phyloP scores from a whole-genome alignment of 257 asterid species.

The Thymus mandschuricus region DNA sequence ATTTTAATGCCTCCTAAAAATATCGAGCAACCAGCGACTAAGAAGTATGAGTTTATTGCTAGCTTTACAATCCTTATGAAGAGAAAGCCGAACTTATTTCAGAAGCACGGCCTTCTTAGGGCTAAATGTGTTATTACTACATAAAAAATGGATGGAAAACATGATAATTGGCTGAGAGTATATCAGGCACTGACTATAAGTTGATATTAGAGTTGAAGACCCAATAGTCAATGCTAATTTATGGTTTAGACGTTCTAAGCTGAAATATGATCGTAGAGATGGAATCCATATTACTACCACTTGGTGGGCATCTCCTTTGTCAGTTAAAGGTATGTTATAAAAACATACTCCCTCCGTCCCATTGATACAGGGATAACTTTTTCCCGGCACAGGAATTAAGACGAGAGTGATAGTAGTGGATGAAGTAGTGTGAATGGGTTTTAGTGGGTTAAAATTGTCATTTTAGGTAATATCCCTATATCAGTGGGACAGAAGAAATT shows the following conservation, averaged over 20 bases:
- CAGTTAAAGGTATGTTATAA: neutral
- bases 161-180: constrained; percentile 10
- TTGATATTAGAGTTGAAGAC: constrained; percentile 19
- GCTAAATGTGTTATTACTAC: neutral
- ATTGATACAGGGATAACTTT: no score
- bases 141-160: neutral
- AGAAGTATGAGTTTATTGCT: constrained; percentile 12
- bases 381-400: no score
- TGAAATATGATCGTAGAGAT: neutral
- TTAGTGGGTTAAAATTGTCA: no score
- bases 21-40: neutral
- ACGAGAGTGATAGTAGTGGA: no score
- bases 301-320: constrained; percentile 14
- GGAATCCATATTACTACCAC: neutral
- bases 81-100: neutral
- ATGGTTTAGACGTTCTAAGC: neutral
- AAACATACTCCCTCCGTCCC: no score
- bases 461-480: no score
- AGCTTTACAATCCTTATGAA: constrained; percentile 8
- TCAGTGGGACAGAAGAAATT: no score
- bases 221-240: neutral
- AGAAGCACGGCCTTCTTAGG: neutral
- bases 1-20: constrained; percentile 3
- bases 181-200: constrained; percentile 5
- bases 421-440: no score